phyloP scores from a whole-genome alignment of 75 land plant species.

The Selaginella moellendorffii region DNA sequence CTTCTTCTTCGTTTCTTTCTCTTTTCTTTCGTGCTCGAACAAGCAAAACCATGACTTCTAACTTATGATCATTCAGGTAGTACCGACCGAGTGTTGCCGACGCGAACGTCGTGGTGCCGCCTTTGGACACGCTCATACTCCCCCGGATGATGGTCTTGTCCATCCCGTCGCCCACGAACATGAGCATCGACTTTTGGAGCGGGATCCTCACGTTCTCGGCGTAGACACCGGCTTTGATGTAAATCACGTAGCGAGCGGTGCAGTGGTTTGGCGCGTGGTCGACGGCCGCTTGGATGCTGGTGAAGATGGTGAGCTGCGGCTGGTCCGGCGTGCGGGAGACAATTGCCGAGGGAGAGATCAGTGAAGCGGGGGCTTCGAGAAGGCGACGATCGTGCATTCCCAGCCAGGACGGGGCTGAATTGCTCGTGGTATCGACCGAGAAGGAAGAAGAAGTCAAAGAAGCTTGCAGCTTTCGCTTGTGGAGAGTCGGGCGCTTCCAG shows the following conservation, averaged over 20 bases:
- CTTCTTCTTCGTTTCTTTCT: no score
- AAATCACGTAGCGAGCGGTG: constrained; percentile 30
- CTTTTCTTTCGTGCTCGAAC: background rate
- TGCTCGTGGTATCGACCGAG: background rate
- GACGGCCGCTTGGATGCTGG: constrained; percentile 4
- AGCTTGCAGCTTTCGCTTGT: background rate
- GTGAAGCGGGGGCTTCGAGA: background rate
- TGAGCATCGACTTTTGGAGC: constrained; percentile 35
- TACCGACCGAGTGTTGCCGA: constrained; percentile 41
- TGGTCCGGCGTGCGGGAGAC: background rate
- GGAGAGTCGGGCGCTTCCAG: constrained; percentile 2
- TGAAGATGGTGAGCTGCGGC: background rate
- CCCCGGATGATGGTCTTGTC: constrained; percentile 54
- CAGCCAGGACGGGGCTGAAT: background rate
- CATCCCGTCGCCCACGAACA: constrained; percentile 54
- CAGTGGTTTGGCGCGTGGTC: background rate
- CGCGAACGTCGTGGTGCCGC: constrained; percentile 39
- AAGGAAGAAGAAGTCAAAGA: no score
- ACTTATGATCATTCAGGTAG: background rate
- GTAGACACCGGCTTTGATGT: constrained; percentile 52
- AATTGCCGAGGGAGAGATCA: background rate
- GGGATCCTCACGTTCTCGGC: constrained; percentile 48
- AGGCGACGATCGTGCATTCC: background rate
- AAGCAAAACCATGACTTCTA: background rate
- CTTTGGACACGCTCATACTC: constrained; percentile 18